Conservation (phyloP, 257 asterid genomes). For the Prunella vulgaris region DNA sequence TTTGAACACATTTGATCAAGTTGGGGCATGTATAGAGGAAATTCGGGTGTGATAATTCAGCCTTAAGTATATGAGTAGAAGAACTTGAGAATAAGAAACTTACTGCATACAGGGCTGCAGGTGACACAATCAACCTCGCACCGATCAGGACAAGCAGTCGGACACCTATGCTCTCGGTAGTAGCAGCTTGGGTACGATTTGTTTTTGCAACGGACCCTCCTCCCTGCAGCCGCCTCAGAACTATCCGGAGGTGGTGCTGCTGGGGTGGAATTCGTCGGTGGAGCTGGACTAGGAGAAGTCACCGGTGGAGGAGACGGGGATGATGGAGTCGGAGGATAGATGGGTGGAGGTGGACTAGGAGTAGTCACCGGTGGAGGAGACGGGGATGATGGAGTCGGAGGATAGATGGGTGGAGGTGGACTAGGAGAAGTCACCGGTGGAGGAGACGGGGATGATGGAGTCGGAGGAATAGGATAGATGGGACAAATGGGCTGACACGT, state of each 20-base stretch:
- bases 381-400: not conserved
- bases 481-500: slow-evolving; percentile 25
- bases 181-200: slow-evolving; percentile 31
- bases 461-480: not conserved
- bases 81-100: slow-evolving; percentile 15
- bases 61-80: too few relatives aligned
- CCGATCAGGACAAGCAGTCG: slow-evolving; percentile 42
- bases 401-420: slow-evolving; percentile 5
- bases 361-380: slow-evolving; percentile 13
- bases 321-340: slow-evolving; percentile 8
- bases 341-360: slow-evolving; percentile 1
- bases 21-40: not conserved
- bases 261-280: not conserved
- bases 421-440: slow-evolving; percentile 13
- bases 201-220: slow-evolving; percentile 50
- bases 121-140: slow-evolving; percentile 61
- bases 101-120: slow-evolving; percentile 73
- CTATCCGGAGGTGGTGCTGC: slow-evolving; percentile 5
- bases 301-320: slow-evolving; percentile 13
- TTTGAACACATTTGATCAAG: not conserved
- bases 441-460: slow-evolving; percentile 8
- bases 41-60: not conserved
- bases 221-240: slow-evolving; percentile 38
- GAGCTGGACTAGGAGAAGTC: not conserved
- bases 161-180: slow-evolving; percentile 40